A percentile compares a stretch with the other conserved stretches of the same genome.
Conservation (phyloP, 495 filamentous ascomycete species). For the Pseudevernia furfuracea region DNA sequence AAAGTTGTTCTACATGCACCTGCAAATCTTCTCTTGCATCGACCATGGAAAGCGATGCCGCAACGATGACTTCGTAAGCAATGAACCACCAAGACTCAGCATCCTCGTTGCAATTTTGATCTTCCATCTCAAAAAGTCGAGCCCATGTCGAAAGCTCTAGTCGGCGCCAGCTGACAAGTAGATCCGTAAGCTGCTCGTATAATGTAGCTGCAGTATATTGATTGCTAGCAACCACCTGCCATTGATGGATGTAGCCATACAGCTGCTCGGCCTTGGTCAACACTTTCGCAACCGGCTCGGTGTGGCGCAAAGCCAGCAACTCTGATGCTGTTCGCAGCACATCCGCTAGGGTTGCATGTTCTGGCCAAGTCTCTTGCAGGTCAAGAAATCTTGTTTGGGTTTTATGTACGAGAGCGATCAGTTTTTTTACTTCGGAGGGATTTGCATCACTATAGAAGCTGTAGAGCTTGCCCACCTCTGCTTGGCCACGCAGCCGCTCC, state of each 20-base stretch:
- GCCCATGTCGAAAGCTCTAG: slow-evolving; percentile 90
- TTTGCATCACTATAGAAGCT: slow-evolving; percentile 88
- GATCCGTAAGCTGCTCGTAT: slow-evolving; percentile 65
- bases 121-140: slow-evolving; percentile 77
- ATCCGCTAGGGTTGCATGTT: slow-evolving; percentile 67
- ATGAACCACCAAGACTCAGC: slow-evolving; percentile 95
- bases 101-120: slow-evolving; percentile 60
- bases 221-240: slow-evolving; percentile 82
- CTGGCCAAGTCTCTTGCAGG: slow-evolving; percentile 61
- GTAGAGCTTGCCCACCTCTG: slow-evolving; percentile 43
- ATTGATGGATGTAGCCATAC: slow-evolving; percentile 75
- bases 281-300: slow-evolving; percentile 79
- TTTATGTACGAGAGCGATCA: slow-evolving; percentile 56
- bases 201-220: slow-evolving; percentile 59
- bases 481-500: slow-evolving; percentile 43
- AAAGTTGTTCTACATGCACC: slow-evolving; percentile 56
- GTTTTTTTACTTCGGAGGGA: slow-evolving; percentile 59
- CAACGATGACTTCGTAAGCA: slow-evolving; percentile 80
- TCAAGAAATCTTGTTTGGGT: slow-evolving; percentile 62
- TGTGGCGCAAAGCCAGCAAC: slow-evolving; percentile 62
- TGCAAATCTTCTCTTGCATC: slow-evolving; percentile 47
- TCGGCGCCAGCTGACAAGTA: slow-evolving; percentile 78
- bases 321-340: slow-evolving; percentile 66
- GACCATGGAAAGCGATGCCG: slow-evolving; percentile 56
- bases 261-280: slow-evolving; percentile 79